Evolutionary conservation across 495 filamentous ascomycete genomes (phyloP), one percentile per base, ranked within the genome.

Genomic region (Penicillium crystallinum): DNA sequence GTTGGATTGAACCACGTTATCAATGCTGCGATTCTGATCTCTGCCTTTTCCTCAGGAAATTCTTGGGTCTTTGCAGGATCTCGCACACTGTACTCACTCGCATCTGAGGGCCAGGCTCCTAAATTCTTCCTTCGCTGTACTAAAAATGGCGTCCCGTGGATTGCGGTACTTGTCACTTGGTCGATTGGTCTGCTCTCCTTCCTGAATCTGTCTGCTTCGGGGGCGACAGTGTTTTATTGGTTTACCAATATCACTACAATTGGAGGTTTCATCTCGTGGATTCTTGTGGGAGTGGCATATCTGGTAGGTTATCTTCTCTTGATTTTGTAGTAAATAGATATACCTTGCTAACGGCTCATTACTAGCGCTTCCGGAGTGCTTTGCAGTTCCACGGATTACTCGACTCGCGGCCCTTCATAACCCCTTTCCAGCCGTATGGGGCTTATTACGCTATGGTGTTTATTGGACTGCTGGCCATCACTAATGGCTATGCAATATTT

Each of bases 21-120:
- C 71, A 93, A 91, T 67, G 87, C 81, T 14, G 81, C 83, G 5
- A 82, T 90, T 39, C 66, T 90, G 38, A 86, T 75, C 25, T 84
- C 84, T 1, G 85, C 83, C 3, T 78, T 80, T 56, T 87, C 84
- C 4, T 79, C 83, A 1, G 87, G 81, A 23, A 92, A 92, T 58
- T 82, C 86, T 3, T 89, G 85, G 74, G 72, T 90, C 45, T 92
- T 86, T 66, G 87, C 82, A 3, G 85, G 83, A 17, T 86, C 82
- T 5, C 81, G 88, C 42, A 84, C 85, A 39, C 77, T 93, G 9
- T 88, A 88, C 64, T 87, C 84, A n/a, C 79, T 91, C 53, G 85
- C 88, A 0, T 64, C 78, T 21, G 76, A 82, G 39, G 79, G 85
- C 3, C 81, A 86, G 36, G 88, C 88, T 0, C 89, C 88, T 0